Evolutionary conservation across 306 rosid species (phyloP), one percentile per base, ranked within the genome.

Genomic region (Casuarina cunninghamiana): DNA sequence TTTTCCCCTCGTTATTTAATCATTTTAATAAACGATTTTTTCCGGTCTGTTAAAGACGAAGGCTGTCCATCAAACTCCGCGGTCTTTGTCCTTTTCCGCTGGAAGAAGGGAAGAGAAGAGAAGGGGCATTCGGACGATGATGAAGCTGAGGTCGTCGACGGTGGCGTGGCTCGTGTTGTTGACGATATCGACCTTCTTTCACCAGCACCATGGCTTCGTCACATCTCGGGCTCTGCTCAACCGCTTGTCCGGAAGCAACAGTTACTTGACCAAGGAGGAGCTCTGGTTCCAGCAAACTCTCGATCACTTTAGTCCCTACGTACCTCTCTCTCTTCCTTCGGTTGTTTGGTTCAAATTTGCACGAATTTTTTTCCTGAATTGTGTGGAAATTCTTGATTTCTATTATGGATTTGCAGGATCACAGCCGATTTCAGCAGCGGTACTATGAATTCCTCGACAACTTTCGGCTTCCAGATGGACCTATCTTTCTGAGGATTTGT

Each of bases 231-330:
- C 82, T n/a, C 62, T 83, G 45, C 85, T 83, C 68, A 38, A 81
- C 54, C 83, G 80, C 15, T 39, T 82, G 73, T 75, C 93, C 55
- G 80, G 51, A 38, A 67, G 5, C 82, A 60, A 42, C 77, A 79
- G 46, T 1, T 86, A 82, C 86, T 85, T 91, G 41, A 90, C 91
- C 43, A 72, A 63, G 42, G 37, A 88, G 54, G 89, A 86, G 81
- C 80, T 83, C 15, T 93, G 96, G 97, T 89, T 91, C 78, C 70
- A 75, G 6, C 98, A 91, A 81, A 91, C 90, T 11, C 93, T 93
- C 80, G 97, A 93, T 26, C 98, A 93, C 79, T 93, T 86, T 84
- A 89, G 96, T 62, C 97, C 93, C 82, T 90, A 68, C 76, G 97
- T 91, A 87, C 62, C 50, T 73, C 0, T 69, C 53, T 44, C 53